Percentiles rank a stretch among this genome's conserved stretches.
Conservation (phyloP, 352 stramenopile species). For the Globisporangium nagaii region DNA sequence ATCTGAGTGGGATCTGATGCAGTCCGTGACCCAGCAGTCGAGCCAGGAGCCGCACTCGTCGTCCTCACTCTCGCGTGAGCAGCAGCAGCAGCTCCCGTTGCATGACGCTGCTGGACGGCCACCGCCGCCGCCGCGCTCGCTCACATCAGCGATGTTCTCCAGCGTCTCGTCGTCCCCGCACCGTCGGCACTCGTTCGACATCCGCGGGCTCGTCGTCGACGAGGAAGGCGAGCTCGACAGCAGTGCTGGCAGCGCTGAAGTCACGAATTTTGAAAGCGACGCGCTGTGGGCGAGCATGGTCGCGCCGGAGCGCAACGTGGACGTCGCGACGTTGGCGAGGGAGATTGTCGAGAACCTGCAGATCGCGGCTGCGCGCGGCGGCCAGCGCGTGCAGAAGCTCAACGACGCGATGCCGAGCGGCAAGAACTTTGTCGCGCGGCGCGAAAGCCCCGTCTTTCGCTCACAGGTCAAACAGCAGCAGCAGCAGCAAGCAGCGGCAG, state of each 20-base stretch:
- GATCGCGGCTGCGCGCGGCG: constrained; percentile 17
- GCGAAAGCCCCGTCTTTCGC: neutral
- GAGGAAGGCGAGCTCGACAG: neutral
- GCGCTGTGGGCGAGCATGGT: constrained; percentile 8
- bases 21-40: constrained; percentile 2
- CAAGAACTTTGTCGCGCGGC: constrained; percentile 7
- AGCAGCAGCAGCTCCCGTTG: no score
- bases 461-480: neutral
- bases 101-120: no score
- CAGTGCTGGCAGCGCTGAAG: neutral
- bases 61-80: neutral
- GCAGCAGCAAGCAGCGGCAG: neutral
- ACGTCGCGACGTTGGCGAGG: constrained; percentile 19
- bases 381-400: constrained; percentile 20
- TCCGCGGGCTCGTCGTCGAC: neutral
- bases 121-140: neutral
- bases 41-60: neutral
- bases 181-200: constrained; percentile 8
- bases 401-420: constrained; percentile 18
- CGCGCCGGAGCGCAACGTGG: constrained; percentile 10
- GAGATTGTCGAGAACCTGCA: constrained; percentile 40
- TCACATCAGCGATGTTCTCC: constrained; percentile 2
- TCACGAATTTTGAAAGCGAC: constrained; percentile 1
- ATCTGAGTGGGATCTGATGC: constrained; percentile 16
- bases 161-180: neutral